Evolutionary conservation across 2,329 filamentous ascomycete species (phyloP), one percentile per base, ranked within the genome.

Genomic region (Apiospora pterosperma): DNA sequence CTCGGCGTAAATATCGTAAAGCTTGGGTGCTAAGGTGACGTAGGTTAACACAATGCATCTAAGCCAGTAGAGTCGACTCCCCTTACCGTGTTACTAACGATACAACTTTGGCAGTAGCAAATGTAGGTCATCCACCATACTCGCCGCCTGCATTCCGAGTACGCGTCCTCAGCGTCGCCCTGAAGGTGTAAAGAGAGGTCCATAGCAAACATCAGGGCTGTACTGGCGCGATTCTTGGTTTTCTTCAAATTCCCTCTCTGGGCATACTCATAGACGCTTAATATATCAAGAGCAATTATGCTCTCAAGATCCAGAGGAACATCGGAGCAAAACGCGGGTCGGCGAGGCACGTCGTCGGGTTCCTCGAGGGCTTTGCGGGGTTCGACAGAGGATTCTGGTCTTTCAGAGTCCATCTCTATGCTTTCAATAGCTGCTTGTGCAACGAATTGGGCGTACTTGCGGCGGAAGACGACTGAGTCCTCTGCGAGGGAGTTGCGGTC

Each of bases 81-180:
- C 67, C 75, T 66, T 76, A 82, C 80, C 66, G 78, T 79, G 63
- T 81, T 83, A 72, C 80, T 83, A 25, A 85, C 81, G 62, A 85
- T 84, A 1, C 81, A 79, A 12, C 77, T 80, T 69, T 86, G 83
- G 48, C 81, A 83, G 5, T 80, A 79, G 65, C 78, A 81, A 19
- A 84, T 77, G 65, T 85, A 85, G 75, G 82, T 84, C 80, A 84
- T 84, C 83, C 83, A 85, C 82, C 82, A 85, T 6, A 79, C 76
- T 36, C 82, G 76, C 36, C 81, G 75, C 68, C 78, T 78, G 14
- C 80, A 80, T 67, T 85, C 82, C 0, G 79, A 73, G 65, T 76
- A 82, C 42, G 73, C 71, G 48, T 80, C 78, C 38, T 80, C 76
- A 7, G 73, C 72, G 5, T 76, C 73, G 5, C 69, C 74, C 59